Percentiles rank a stretch among this genome's conserved stretches.
Conservation (phyloP, 257 asterid genomes). For the Solanum pinnatisectum region DNA sequence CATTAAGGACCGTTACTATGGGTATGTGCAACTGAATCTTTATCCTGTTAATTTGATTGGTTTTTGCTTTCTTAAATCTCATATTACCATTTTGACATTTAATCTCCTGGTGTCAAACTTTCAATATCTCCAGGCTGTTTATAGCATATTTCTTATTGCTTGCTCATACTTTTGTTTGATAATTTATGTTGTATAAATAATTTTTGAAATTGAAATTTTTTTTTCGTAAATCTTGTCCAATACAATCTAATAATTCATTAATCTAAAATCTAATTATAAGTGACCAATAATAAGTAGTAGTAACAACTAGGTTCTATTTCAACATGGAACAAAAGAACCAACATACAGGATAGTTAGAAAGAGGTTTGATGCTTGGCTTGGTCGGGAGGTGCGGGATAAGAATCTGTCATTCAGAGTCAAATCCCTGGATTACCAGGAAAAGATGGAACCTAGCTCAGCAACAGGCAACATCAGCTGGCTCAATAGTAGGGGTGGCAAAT, state of each 20-base stretch:
- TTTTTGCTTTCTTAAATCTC: not conserved
- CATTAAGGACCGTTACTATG: slow-evolving; percentile 92
- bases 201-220: too few species aligned
- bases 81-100: not conserved
- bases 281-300: not conserved
- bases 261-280: not conserved
- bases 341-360: not conserved
- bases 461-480: not conserved
- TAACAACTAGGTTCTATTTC: not conserved
- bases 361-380: not conserved
- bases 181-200: not conserved
- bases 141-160: not conserved
- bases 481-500: not conserved
- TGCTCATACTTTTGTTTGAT: not conserved
- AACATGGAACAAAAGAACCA: not conserved
- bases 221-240: not conserved
- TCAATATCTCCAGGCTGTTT: not conserved
- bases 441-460: not conserved
- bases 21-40: slow-evolving; percentile 36
- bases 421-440: not conserved
- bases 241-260: not conserved
- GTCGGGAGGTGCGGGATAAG: not conserved
- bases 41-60: not conserved
- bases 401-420: not conserved
- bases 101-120: not conserved